Conservation (phyloP, 2,329 filamentous ascomycete genomes). For the Balansia obtecta region DNA sequence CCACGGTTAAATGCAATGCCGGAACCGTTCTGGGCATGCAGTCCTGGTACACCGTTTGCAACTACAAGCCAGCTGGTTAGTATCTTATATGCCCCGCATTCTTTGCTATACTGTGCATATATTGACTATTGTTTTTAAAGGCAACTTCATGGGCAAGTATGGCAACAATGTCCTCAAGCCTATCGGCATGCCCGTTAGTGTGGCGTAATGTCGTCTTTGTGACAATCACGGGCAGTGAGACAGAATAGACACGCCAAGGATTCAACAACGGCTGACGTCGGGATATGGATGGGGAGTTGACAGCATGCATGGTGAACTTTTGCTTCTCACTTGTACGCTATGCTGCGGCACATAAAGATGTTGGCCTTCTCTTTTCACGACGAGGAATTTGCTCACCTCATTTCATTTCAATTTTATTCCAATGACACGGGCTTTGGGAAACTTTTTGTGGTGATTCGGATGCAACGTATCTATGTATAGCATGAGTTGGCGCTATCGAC, state of each 20-base stretch:
- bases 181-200: slow-evolving; percentile 12
- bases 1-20: slow-evolving; percentile 56
- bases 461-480: slow-evolving; percentile 1
- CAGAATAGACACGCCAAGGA: not conserved
- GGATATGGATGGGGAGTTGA: slow-evolving; percentile 4
- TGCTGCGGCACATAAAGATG: slow-evolving; percentile 21
- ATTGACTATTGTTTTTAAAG: slow-evolving; percentile 17
- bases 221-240: not conserved
- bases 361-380: slow-evolving; percentile 13
- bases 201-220: slow-evolving; percentile 13
- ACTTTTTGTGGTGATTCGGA: not conserved
- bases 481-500: slow-evolving; percentile 9
- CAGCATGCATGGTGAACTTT: slow-evolving; percentile 10
- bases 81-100: not conserved
- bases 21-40: slow-evolving; percentile 37
- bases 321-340: slow-evolving; percentile 25
- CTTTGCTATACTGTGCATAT: not conserved
- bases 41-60: slow-evolving; percentile 75
- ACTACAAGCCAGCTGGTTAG: slow-evolving; percentile 67
- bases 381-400: slow-evolving; percentile 5
- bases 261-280: not conserved
- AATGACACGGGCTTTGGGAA: not conserved
- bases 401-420: not conserved
- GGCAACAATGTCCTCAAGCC: slow-evolving; percentile 35
- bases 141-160: slow-evolving; percentile 41